Base-by-base conservation (phyloP, 192 early-diverging fungal species). In the Coemansia sp. region DNA sequence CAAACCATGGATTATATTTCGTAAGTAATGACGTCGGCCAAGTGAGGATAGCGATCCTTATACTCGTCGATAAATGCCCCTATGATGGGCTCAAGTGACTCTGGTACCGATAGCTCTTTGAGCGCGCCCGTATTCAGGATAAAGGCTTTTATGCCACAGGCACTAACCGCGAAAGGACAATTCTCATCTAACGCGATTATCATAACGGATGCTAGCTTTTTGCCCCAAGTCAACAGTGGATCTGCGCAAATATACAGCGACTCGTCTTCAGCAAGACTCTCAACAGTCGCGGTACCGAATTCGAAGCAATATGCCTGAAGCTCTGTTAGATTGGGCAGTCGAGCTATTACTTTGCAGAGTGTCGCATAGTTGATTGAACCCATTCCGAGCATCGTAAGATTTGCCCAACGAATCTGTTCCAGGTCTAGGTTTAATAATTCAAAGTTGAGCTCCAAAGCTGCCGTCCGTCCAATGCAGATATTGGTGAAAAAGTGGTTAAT, bases 401-500 rank as follows among this genome's bases (percentile, higher is more conserved):
- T 15, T 4, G 13, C 24, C 53, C 53, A 57, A 1, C 27, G 22
- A 15, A 57, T 29, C 4, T 13, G 27, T 15, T 57, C 53, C 8
- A 29, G 53, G 27, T 57, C 53, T 13, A 57, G 22, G 11, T 12
- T 15, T 5, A 29, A 13, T 9, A 3, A 1, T 5, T 27, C 12
- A 5, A 24, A 4, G 12, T 29, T 12, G 24, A 57, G 7, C 5
- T 24, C 53, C 11, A 57, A 29, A 15, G 15, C 15, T 11, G 29
- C 53, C 53, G 53, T 57, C 27, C 27, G 53, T 1, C 53, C 53
- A 57, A 57, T 57, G 27, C 53, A 57, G 15, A 57, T 57, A 13
- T 31, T 27, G 27, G 53, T 15, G 53, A 57, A 57, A 29, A 57
- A 33, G 27, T 57, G 53, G 53, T 31, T 57, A 15, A 29, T 57